Conservation (phyloP, 345 rosid species). For the Balakata baccata region DNA sequence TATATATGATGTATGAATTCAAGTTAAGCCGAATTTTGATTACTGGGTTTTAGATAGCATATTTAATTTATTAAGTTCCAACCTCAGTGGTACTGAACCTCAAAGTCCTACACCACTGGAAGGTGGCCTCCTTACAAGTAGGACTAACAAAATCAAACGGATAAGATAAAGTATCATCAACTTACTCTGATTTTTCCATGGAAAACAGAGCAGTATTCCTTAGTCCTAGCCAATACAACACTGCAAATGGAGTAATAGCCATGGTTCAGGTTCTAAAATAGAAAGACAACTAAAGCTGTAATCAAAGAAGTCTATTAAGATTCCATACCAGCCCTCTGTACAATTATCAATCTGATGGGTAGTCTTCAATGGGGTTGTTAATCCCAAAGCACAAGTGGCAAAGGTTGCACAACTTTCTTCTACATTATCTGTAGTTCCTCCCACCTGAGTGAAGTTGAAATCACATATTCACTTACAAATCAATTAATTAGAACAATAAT, state of each 20-base stretch:
- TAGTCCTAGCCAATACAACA: conserved; percentile 75
- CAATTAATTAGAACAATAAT: background rate
- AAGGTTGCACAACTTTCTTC: conserved; percentile 95
- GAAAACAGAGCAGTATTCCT: conserved; percentile 80
- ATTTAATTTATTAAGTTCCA: background rate
- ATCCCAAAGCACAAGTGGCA: conserved; percentile 68
- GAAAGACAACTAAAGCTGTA: conserved; percentile 6
- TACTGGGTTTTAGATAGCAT: background rate
- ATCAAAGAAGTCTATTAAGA: background rate
- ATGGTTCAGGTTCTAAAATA: background rate
- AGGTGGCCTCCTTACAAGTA: background rate
- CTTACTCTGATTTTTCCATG: conserved; percentile 75
- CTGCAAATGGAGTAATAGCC: conserved; percentile 40
- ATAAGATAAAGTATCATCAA: conserved; percentile 10
- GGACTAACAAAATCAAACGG: background rate
- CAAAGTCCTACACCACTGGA: background rate
- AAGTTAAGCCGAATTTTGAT: background rate
- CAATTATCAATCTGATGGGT: conserved; percentile 99
- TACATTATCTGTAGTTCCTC: conserved; percentile 87
- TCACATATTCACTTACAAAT: conserved; percentile 4
- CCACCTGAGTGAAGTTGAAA: conserved; percentile 50
- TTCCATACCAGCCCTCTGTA: conserved; percentile 84
- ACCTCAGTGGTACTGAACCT: background rate
- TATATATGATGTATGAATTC: background rate
- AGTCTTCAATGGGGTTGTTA: conserved; percentile 56